A percentile compares a stretch with the other conserved stretches of the same genome.
These are phyloP conservation scores for Licmophora abbreviata DNA, from an alignment of 108 stramenopile genomes.

Conservation along the genomic window DNA sequence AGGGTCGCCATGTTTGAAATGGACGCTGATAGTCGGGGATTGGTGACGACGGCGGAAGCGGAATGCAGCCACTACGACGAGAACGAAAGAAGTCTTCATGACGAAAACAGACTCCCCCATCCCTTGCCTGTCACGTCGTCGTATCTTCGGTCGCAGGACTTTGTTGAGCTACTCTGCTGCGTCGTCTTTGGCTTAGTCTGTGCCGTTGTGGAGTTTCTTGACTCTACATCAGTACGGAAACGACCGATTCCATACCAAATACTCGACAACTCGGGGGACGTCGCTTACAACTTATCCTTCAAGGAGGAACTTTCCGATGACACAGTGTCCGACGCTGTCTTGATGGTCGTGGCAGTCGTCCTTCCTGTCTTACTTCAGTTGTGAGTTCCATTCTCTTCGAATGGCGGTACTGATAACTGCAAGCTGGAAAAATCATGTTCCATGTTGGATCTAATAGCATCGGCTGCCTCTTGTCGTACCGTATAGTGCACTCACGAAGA, in stretches of 20 bases:
- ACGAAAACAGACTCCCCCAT: too few relatives aligned
- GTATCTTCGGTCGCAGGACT: not conserved
- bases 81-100: too few relatives aligned
- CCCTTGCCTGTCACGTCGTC: not conserved
- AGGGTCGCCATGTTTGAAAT: too few relatives aligned
- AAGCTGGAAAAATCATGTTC: too few relatives aligned
- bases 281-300: not conserved
- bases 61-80: too few relatives aligned
- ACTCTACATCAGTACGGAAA: not conserved
- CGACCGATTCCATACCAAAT: not conserved
- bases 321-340: conserved; percentile 1
- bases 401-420: not conserved
- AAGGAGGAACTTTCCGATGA: not conserved
- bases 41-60: too few relatives aligned
- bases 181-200: not conserved
- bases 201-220: not conserved
- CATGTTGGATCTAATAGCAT: not conserved
- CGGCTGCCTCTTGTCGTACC: not conserved
- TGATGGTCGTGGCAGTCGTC: not conserved
- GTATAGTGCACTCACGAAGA: not conserved
- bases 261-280: not conserved
- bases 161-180: not conserved
- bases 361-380: not conserved
- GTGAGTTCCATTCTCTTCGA: not conserved
- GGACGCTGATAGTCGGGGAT: too few relatives aligned